Evolutionary conservation across 345 rosid genomes (phyloP).

Genomic region (Boechera stricta): DNA sequence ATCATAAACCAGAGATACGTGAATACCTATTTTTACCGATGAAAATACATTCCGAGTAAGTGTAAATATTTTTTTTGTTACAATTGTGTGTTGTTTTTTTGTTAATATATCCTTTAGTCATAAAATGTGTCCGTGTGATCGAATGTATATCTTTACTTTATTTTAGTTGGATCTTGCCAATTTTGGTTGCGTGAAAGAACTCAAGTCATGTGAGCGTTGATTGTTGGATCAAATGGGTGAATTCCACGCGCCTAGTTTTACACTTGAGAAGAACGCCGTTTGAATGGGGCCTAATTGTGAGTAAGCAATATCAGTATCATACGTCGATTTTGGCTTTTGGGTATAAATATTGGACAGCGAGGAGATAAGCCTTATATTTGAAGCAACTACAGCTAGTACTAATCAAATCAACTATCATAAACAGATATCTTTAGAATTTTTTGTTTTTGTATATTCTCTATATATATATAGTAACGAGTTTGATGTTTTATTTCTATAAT

Average conservation of each 20-base stretch:
- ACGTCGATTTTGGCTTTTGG: slow-evolving; percentile 2
- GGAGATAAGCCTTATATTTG: neutral
- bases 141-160: neutral
- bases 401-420: neutral
- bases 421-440: neutral
- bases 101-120: neutral
- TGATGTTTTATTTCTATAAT: neutral
- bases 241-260: neutral
- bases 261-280: neutral
- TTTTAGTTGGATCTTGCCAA: neutral
- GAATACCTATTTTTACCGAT: neutral
- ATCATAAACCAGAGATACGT: neutral
- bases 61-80: too few species aligned
- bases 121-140: slow-evolving; percentile 9
- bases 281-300: neutral
- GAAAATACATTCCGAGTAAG: too few species aligned
- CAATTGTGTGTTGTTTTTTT: neutral
- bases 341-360: neutral
- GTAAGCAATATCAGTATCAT: slow-evolving; percentile 14
- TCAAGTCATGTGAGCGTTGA: neutral
- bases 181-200: slow-evolving; percentile 6
- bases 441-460: too few species aligned
- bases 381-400: neutral
- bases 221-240: neutral
- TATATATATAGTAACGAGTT: neutral